Evolutionary conservation across 2,329 filamentous ascomycete species (phyloP).

Genomic region (Plectosphaerella cucumerina): DNA sequence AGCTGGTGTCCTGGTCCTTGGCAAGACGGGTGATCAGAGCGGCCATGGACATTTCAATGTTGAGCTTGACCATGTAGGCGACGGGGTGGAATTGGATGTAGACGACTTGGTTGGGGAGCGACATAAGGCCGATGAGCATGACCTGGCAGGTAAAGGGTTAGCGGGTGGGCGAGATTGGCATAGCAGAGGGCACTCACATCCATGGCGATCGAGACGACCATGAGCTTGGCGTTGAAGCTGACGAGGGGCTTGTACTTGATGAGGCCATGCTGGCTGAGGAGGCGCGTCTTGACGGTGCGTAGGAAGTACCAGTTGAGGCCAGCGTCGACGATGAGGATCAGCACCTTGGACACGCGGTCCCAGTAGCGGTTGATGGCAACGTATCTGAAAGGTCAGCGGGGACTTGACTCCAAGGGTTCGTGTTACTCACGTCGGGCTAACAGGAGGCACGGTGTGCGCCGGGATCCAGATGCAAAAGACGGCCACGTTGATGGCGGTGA

Average conservation of each 20-base stretch:
- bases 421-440: slow-evolving; percentile 25
- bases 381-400: slow-evolving; percentile 14
- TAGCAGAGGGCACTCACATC: slow-evolving; percentile 28
- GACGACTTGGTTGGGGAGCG: slow-evolving; percentile 25
- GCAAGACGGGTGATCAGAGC: slow-evolving; percentile 37
- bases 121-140: slow-evolving; percentile 29
- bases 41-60: slow-evolving; percentile 52
- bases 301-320: slow-evolving; percentile 51
- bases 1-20: slow-evolving; percentile 7
- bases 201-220: slow-evolving; percentile 44
- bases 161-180: too few species aligned
- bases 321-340: slow-evolving; percentile 47
- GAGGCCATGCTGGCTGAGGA: slow-evolving; percentile 41
- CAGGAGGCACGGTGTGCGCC: slow-evolving; percentile 33
- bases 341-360: slow-evolving; percentile 48
- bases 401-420: not conserved
- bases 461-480: slow-evolving; percentile 54
- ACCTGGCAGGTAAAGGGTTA: slow-evolving; percentile 1
- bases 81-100: slow-evolving; percentile 48
- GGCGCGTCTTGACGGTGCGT: slow-evolving; percentile 36
- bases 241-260: slow-evolving; percentile 47
- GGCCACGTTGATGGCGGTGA: slow-evolving; percentile 46
- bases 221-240: slow-evolving; percentile 44
- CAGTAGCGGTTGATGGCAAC: slow-evolving; percentile 44
- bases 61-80: slow-evolving; percentile 49